Evolutionary conservation across 495 filamentous ascomycete species (phyloP).

Genomic region (Corynascus novoguineensis): DNA sequence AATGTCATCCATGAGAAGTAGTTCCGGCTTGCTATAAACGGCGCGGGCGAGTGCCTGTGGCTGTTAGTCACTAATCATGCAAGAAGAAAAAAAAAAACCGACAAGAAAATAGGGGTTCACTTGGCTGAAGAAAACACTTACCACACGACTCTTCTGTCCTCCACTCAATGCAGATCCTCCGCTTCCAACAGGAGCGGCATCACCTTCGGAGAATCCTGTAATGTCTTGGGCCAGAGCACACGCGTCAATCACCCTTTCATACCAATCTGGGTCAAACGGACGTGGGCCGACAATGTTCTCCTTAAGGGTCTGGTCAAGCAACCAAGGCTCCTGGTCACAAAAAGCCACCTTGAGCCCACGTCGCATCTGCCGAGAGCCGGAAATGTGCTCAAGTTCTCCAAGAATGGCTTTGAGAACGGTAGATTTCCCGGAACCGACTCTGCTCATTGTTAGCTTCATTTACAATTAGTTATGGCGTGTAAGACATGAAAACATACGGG

Average conservation of each 20-base stretch:
- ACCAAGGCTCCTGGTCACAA: slow-evolving; percentile 11
- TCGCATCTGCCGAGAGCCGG: neutral
- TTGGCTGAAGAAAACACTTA: too few species aligned
- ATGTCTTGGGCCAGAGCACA: slow-evolving; percentile 55
- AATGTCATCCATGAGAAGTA: slow-evolving; percentile 40
- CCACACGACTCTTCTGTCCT: slow-evolving; percentile 58
- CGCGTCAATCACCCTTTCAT: slow-evolving; percentile 49
- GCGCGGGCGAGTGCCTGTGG: slow-evolving; percentile 31
- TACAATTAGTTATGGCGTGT: too few species aligned
- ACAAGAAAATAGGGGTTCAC: neutral
- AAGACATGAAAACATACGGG: neutral
- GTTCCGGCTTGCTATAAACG: slow-evolving; percentile 21
- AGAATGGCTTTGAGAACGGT: slow-evolving; percentile 8
- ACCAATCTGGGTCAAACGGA: slow-evolving; percentile 51
- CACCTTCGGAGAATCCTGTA: slow-evolving; percentile 42
- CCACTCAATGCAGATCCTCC: slow-evolving; percentile 57
- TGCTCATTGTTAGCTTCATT: neutral
- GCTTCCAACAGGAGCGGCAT: slow-evolving; percentile 55
- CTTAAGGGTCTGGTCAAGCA: slow-evolving; percentile 10
- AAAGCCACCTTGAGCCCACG: slow-evolving; percentile 7
- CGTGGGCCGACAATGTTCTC: slow-evolving; percentile 1
- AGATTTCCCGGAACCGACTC: slow-evolving; percentile 6
- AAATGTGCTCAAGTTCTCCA: slow-evolving; percentile 3
- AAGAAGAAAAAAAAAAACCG: neutral
- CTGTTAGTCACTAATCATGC: neutral